Percentiles rank a stretch among this genome's conserved stretches.
Evolutionary conservation across 352 stramenopile species (phyloP).

Genomic region (Globisporangium ultimum): DNA sequence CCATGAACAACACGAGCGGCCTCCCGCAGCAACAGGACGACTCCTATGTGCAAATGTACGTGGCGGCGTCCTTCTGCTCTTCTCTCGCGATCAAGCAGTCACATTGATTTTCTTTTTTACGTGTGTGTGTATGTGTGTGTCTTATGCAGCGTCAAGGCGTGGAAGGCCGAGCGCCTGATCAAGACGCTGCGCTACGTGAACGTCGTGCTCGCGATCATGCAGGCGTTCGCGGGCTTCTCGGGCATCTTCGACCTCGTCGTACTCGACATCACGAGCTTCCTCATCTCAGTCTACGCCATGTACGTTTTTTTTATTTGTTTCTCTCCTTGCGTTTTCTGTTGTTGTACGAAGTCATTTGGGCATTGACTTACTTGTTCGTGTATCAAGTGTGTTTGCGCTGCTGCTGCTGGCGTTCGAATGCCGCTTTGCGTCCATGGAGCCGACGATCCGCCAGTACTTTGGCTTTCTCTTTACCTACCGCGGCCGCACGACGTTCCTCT

Average conservation of each 20-base stretch:
- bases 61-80: background rate
- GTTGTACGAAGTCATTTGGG: background rate
- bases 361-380: background rate
- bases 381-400: conserved; percentile 72
- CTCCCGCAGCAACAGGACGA: conserved; percentile 17
- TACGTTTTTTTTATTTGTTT: conserved; percentile 21
- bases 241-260: conserved; percentile 83
- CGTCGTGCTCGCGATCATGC: conserved; percentile 73
- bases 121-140: conserved; percentile 3
- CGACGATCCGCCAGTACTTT: conserved; percentile 81
- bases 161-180: conserved; percentile 68
- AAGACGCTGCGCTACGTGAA: conserved; percentile 84
- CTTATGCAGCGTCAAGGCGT: conserved; percentile 49
- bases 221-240: conserved; percentile 78
- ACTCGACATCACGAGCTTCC: conserved; percentile 84
- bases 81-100: background rate
- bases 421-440: conserved; percentile 86
- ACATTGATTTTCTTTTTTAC: conserved; percentile 5
- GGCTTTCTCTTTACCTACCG: conserved; percentile 89
- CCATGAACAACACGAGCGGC: conserved; percentile 9
- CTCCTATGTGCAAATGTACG: conserved; percentile 14
- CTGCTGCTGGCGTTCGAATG: conserved; percentile 84
- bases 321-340: conserved; percentile 1
- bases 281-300: conserved; percentile 87
- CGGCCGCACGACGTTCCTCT: conserved; percentile 80